Conservation (phyloP, 2,329 filamentous ascomycete species). For the Colletotrichum agaves region DNA sequence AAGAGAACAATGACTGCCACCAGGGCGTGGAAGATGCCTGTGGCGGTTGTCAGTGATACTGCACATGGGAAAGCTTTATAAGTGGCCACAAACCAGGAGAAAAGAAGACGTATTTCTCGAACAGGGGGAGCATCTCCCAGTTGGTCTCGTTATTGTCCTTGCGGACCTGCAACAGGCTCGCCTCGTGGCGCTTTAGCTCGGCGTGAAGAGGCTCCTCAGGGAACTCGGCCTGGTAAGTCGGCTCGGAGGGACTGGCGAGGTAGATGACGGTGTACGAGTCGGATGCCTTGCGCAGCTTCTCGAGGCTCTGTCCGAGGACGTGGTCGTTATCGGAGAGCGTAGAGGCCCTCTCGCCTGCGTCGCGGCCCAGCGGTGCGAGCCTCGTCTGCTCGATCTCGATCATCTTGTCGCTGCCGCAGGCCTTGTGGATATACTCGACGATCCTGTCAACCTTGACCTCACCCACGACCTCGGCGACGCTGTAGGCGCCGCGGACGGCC, state of each 20-base stretch:
- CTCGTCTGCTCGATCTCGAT: slow-evolving; percentile 53
- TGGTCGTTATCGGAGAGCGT: slow-evolving; percentile 61
- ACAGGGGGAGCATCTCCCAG: slow-evolving; percentile 67
- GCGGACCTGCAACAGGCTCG: slow-evolving; percentile 41
- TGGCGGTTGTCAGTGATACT: slow-evolving; percentile 28
- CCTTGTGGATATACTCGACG: slow-evolving; percentile 54
- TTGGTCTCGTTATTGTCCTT: slow-evolving; percentile 54
- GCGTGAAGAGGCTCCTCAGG: slow-evolving; percentile 68
- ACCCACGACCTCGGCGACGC: slow-evolving; percentile 69
- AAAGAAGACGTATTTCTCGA: slow-evolving; percentile 95
- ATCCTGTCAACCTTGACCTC: slow-evolving; percentile 55
- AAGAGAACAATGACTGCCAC: slow-evolving; percentile 77
- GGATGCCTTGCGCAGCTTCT: slow-evolving; percentile 46
- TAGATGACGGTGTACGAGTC: slow-evolving; percentile 80
- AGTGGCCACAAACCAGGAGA: slow-evolving; percentile 74
- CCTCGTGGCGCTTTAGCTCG: slow-evolving; percentile 75
- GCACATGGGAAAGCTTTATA: background rate
- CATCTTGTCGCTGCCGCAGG: slow-evolving; percentile 53
- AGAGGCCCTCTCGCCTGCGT: slow-evolving; percentile 52
- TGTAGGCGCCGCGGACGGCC: slow-evolving; percentile 53
- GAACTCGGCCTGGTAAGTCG: slow-evolving; percentile 74
- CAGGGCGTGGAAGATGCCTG: slow-evolving; percentile 90
- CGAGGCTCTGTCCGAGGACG: slow-evolving; percentile 62
- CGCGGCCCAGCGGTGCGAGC: slow-evolving; percentile 53
- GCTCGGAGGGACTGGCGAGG: slow-evolving; percentile 69